phyloP scores from a whole-genome alignment of 2,329 filamentous ascomycete genomes.

The Tolypocladium paradoxum region DNA sequence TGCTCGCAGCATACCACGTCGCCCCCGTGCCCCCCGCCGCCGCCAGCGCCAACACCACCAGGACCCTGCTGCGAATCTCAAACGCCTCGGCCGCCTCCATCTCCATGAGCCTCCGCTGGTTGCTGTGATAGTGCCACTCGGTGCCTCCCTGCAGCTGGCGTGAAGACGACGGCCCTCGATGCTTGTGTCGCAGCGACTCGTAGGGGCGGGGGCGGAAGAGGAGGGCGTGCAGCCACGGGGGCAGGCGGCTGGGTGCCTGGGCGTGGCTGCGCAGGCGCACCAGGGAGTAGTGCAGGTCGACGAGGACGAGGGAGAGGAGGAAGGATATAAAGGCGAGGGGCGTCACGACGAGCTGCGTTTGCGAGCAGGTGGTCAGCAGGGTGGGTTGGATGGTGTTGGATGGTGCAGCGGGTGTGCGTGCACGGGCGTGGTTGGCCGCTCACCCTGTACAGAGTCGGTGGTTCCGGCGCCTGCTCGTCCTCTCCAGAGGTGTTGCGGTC shows the following conservation, averaged over 20 bases:
- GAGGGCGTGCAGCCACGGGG: slow-evolving; percentile 29
- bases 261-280: slow-evolving; percentile 32
- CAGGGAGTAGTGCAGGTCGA: slow-evolving; percentile 47
- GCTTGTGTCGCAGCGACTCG: slow-evolving; percentile 14
- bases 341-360: slow-evolving; percentile 41
- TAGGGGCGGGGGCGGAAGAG: slow-evolving; percentile 30
- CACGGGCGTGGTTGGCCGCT: too few species aligned
- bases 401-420: too few species aligned
- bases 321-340: slow-evolving; percentile 55
- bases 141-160: not conserved
- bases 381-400: too few species aligned
- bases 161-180: not conserved
- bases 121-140: slow-evolving; percentile 39
- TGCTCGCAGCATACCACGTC: not conserved
- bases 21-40: slow-evolving; percentile 2
- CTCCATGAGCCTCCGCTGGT: slow-evolving; percentile 49
- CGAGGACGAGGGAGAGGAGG: slow-evolving; percentile 51
- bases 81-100: slow-evolving; percentile 56
- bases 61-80: slow-evolving; percentile 43
- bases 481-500: not conserved
- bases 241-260: slow-evolving; percentile 18
- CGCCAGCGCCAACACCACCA: slow-evolving; percentile 34
- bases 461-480: not conserved
- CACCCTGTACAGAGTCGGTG: not conserved
- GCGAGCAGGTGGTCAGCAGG: not conserved